A percentile compares a stretch with the other conserved stretches of the same genome.
phyloP scores from a whole-genome alignment of 257 asterid species.

The Solanum sparsipilum region DNA sequence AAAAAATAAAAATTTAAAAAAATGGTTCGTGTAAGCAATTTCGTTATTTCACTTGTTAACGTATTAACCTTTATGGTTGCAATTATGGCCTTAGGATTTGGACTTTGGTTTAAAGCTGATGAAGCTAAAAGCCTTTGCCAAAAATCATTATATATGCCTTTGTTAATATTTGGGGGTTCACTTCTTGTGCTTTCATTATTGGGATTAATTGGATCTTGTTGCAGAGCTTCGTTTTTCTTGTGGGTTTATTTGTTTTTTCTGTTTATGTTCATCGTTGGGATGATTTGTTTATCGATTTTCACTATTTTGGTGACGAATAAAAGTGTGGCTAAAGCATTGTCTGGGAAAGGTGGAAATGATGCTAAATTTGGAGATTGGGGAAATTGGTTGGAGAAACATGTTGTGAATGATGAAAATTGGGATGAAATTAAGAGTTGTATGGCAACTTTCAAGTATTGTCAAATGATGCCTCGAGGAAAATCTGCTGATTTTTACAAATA shows the following conservation, averaged over 20 bases:
- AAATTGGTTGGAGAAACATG: slow-evolving; percentile 57
- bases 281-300: slow-evolving; percentile 33
- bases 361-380: slow-evolving; percentile 54
- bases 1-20: too few relatives aligned
- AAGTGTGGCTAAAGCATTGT: slow-evolving; percentile 32
- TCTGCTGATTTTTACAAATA: slow-evolving; percentile 9
- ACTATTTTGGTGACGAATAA: slow-evolving; percentile 48
- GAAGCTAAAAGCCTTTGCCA: slow-evolving; percentile 31
- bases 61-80: slow-evolving; percentile 29
- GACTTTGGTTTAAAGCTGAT: slow-evolving; percentile 26
- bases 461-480: slow-evolving; percentile 1
- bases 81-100: slow-evolving; percentile 26
- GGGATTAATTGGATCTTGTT: slow-evolving; percentile 54
- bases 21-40: slow-evolving; percentile 46
- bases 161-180: slow-evolving; percentile 31
- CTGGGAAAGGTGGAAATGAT: slow-evolving; percentile 29
- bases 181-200: slow-evolving; percentile 32
- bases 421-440: slow-evolving; percentile 55
- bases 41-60: slow-evolving; percentile 35
- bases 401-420: slow-evolving; percentile 46
- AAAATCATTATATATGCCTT: slow-evolving; percentile 34
- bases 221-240: slow-evolving; percentile 20
- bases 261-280: slow-evolving; percentile 32
- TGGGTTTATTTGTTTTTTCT: slow-evolving; percentile 45
- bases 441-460: slow-evolving; percentile 30